Percentiles rank a stretch among this genome's conserved stretches.
These are phyloP conservation scores for Xerocomellus dryophilus DNA, from an alignment of 768 basidiomycete species.

Conservation along the genomic window DNA sequence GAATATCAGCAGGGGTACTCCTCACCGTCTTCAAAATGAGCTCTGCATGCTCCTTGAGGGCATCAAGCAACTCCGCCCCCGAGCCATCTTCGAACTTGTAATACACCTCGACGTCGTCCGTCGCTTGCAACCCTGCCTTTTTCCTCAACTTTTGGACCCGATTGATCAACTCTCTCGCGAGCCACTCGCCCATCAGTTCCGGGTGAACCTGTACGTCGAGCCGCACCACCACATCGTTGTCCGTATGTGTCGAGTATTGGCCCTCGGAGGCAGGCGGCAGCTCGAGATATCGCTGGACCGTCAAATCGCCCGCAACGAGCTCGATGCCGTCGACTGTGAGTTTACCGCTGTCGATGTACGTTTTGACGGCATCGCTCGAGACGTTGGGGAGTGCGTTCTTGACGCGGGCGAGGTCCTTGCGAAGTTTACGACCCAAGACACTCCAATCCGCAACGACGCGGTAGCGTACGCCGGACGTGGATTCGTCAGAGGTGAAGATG, in stretches of 20 bases:
- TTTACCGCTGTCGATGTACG: constrained; percentile 69
- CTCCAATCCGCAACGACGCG: constrained; percentile 92
- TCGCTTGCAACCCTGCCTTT: constrained; percentile 91
- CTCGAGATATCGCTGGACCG: constrained; percentile 89
- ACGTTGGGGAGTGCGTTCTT: constrained; percentile 82
- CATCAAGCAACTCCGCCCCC: constrained; percentile 60
- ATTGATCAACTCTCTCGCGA: constrained; percentile 86
- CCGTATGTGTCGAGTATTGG: constrained; percentile 79
- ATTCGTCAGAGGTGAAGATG: constrained; percentile 86
- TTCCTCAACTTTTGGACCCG: constrained; percentile 94
- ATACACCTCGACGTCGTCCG: constrained; percentile 89
- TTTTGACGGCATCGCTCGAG: constrained; percentile 78
- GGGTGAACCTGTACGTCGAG: constrained; percentile 87
- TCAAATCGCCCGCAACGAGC: constrained; percentile 85
- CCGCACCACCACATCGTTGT: constrained; percentile 92
- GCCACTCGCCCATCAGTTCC: constrained; percentile 83
- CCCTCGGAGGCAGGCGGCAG: constrained; percentile 56
- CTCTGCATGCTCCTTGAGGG: constrained; percentile 64
- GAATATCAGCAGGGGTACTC: constrained; percentile 60
- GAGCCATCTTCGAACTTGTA: constrained; percentile 73
- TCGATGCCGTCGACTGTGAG: constrained; percentile 87
- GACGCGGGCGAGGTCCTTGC: constrained; percentile 87
- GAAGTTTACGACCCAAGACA: constrained; percentile 89
- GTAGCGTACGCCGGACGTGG: constrained; percentile 82
- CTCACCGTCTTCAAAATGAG: constrained; percentile 74